A percentile compares a stretch with the other conserved stretches of the same genome.
phyloP scores from a whole-genome alignment of 1,284 basidiomycete genomes.

The Singerocomus rubriflavus region DNA sequence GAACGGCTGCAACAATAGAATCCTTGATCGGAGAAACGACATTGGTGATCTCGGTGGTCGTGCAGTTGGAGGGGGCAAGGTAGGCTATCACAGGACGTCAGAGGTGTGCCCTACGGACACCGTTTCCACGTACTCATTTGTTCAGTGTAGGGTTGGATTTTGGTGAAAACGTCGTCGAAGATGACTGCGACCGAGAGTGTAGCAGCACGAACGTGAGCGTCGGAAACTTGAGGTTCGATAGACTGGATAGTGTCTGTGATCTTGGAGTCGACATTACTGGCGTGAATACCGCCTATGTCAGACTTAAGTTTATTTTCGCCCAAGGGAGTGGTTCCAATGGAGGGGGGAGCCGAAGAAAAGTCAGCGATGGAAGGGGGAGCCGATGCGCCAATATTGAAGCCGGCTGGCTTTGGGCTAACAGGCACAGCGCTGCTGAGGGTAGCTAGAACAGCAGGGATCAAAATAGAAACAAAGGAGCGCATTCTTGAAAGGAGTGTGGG shows the following conservation, averaged over 20 bases:
- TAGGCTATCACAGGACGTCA: slow-evolving; percentile 26
- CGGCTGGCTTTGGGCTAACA: background rate
- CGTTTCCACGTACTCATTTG: slow-evolving; percentile 33
- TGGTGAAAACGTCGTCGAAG: slow-evolving; percentile 26
- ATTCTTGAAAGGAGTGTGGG: slow-evolving; percentile 45
- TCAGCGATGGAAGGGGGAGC: background rate
- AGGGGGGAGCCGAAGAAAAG: background rate
- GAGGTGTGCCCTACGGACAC: background rate
- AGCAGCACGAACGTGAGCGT: slow-evolving; percentile 7
- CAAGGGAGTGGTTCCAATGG: background rate
- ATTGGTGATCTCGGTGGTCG: slow-evolving; percentile 28
- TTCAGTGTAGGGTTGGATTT: slow-evolving; percentile 25
- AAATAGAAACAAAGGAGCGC: slow-evolving; percentile 43
- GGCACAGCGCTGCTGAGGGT: slow-evolving; percentile 24
- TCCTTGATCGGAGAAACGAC: slow-evolving; percentile 33
- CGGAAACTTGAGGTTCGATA: background rate
- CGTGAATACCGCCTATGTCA: background rate
- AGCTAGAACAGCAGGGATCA: slow-evolving; percentile 38
- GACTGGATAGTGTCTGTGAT: background rate
- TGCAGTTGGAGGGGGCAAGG: slow-evolving; percentile 31
- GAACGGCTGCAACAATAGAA: slow-evolving; percentile 30
- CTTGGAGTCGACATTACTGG: too few species aligned
- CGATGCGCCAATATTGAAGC: background rate
- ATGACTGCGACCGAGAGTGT: slow-evolving; percentile 14
- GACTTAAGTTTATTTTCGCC: background rate